Base-by-base conservation (phyloP, 106 monocot species). In the Ottelia alismoides region DNA sequence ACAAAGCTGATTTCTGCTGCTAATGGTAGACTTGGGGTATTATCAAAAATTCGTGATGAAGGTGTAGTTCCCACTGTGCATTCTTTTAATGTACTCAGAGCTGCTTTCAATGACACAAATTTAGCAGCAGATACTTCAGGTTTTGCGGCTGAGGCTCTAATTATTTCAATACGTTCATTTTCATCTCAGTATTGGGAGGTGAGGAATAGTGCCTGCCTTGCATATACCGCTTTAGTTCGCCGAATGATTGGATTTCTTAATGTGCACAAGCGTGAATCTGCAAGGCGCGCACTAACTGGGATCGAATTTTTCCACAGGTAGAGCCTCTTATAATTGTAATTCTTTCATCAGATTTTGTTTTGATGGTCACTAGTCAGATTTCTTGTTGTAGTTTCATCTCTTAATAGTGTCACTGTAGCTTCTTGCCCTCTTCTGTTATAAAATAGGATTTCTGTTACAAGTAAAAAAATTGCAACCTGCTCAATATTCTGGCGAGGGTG, bases 191-290 rank as follows among this genome's bases (percentile, higher is more conserved):
- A 98, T 52, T 98, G 98, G 98, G 98, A 98, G 57, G 79, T 98
- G 21, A 65, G 98, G 3, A 98, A 98, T 43, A 83, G 81, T 51
- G 89, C 98, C 19, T 90, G 89, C 56, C 89, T 98, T 74, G 76
- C 90, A 47, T 98, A 85, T 31, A 82, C 98, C 56, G 82, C 90
- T 40, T 53, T 98, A 57, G 72, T 98, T 23, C 78, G 98, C 31
- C 85, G 98, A 20, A 90, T 98, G 98, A 69, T 98, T 75, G 98
- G 98, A 50, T 98, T 90, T 57, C 74, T 98, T 25, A 98, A 98
- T 61, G 77, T 90, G 47, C 90, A 90, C 20, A 86, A 79, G 45
- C 76, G 74, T 27, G 75, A 90, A 51, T 82, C 98, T 58, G 50
- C 75, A 49, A 75, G 81, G 25, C 70, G 82, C 22, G 71, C 85